Base-by-base conservation (phyloP, 2,329 filamentous ascomycete genomes). In the Myriosclerotinia curreyana region DNA sequence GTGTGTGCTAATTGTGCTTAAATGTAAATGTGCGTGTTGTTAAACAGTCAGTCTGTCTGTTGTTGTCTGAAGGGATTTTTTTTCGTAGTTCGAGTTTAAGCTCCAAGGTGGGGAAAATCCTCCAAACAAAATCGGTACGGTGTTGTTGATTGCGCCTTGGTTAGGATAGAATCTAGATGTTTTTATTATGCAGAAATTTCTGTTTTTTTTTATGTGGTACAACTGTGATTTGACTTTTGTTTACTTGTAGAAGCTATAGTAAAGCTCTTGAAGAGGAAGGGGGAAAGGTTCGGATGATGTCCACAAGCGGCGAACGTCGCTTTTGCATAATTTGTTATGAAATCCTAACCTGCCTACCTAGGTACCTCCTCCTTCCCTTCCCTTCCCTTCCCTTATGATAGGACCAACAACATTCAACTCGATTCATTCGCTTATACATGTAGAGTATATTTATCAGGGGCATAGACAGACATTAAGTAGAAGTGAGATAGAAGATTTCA, bases 41-140 rank as follows among this genome's bases (percentile, higher is more conserved):
- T 28, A 42, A 48, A n/a, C n/a, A n/a, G n/a, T n/a, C 48, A 31
- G 31, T 59, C 20, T 58, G n/a, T n/a, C n/a, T n/a, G n/a, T n/a
- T n/a, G 53, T 48, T 58, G 20, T 42, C 31, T 53, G 60, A 63
- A 63, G 44, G 60, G 61, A 31, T 44, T 63, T 62, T 63, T 62
- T 61, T 59, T 63, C 17, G 52, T 59, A 59, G 14, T 28, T 59
- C 34, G 25, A 40, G 61, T 36, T 63, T 58, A 50, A 38, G 61
- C 54, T 63, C 25, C 28, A 63, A 59, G 61, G 61, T 63, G 61
- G 61, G 61, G 61, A 63, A 63, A 58, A 42, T 56, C 11, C 22
- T 60, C 38, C 14, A 44, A 53, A 52, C 14, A 44, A 53, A 52
- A 42, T 51, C 22, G 14, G 20, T 28, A 50, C 42, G 44, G 22